phyloP scores from a whole-genome alignment of 441 rosid genomes.

The Viola pubescens region DNA sequence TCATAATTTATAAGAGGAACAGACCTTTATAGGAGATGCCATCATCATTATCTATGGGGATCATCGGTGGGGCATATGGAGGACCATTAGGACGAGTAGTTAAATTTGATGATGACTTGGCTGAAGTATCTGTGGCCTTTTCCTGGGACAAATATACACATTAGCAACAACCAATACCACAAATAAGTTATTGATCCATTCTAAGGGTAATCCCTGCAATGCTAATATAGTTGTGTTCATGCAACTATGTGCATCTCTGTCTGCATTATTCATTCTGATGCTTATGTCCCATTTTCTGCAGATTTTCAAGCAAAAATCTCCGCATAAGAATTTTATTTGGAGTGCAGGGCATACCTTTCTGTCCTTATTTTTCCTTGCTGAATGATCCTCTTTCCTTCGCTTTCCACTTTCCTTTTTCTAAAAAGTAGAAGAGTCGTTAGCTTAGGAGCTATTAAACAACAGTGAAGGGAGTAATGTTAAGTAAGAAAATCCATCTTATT shows the following conservation, averaged over 20 bases:
- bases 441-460: too few relatives aligned
- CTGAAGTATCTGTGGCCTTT: slow-evolving; percentile 57
- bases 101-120: slow-evolving; percentile 65
- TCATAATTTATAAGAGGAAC: slow-evolving; percentile 10
- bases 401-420: slow-evolving; percentile 86
- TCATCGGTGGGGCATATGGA: slow-evolving; percentile 52
- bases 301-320: too few relatives aligned
- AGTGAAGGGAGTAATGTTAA: too few relatives aligned
- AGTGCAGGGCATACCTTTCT: slow-evolving; percentile 44
- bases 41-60: slow-evolving; percentile 63
- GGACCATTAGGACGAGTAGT: slow-evolving; percentile 69
- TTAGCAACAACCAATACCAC: too few relatives aligned
- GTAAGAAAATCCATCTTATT: too few relatives aligned
- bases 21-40: slow-evolving; percentile 69
- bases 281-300: too few relatives aligned
- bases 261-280: too few relatives aligned
- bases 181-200: too few relatives aligned
- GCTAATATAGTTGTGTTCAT: too few relatives aligned
- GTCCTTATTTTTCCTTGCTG: slow-evolving; percentile 74
- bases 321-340: too few relatives aligned
- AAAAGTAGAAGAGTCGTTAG: not conserved
- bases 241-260: too few relatives aligned
- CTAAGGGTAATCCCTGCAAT: too few relatives aligned
- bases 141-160: slow-evolving; percentile 43
- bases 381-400: slow-evolving; percentile 82